These are phyloP conservation scores for Lasiosphaeris hirsuta DNA, from an alignment of 495 filamentous ascomycete species.

Conservation along the genomic window DNA sequence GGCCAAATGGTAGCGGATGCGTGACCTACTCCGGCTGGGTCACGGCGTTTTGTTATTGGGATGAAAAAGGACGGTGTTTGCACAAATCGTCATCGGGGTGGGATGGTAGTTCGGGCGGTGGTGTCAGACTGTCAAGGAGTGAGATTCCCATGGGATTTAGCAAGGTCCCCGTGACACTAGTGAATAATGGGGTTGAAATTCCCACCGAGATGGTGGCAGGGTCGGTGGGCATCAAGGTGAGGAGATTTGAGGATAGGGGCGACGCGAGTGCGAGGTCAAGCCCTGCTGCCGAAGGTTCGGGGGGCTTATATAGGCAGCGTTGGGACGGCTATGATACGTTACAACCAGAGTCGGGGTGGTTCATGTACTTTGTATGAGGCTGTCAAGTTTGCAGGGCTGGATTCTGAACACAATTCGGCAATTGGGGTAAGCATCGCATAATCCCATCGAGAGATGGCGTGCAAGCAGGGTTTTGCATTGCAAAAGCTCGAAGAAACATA, in stretches of 20 bases:
- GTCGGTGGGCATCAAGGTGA: constrained; percentile 30
- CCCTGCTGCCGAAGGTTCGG: constrained; percentile 10
- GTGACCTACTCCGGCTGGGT: constrained; percentile 42
- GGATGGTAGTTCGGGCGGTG: constrained; percentile 3
- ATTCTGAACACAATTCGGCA: not conserved
- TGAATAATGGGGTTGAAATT: constrained; percentile 27
- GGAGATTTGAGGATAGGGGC: constrained; percentile 13
- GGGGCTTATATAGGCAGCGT: not conserved
- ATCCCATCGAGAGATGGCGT: no score
- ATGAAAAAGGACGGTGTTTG: constrained; percentile 36
- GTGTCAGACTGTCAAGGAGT: constrained; percentile 23
- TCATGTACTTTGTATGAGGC: constrained; percentile 36
- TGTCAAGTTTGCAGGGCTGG: not conserved
- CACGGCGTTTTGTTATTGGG: constrained; percentile 43
- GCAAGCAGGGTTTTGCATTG: no score
- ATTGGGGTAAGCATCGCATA: not conserved
- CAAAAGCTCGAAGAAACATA: no score
- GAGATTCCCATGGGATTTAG: constrained; percentile 39
- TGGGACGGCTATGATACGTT: constrained; percentile 32
- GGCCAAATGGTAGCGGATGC: constrained; percentile 34
- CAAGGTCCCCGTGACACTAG: constrained; percentile 35
- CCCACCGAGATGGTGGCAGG: constrained; percentile 40
- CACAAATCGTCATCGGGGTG: constrained; percentile 14
- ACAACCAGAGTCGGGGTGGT: constrained; percentile 40
- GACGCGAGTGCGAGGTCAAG: constrained; percentile 2